Percentiles rank a stretch among this genome's conserved stretches.
Evolutionary conservation across 1,284 basidiomycete genomes (phyloP).

Genomic region (Papiliotrema flavescens): DNA sequence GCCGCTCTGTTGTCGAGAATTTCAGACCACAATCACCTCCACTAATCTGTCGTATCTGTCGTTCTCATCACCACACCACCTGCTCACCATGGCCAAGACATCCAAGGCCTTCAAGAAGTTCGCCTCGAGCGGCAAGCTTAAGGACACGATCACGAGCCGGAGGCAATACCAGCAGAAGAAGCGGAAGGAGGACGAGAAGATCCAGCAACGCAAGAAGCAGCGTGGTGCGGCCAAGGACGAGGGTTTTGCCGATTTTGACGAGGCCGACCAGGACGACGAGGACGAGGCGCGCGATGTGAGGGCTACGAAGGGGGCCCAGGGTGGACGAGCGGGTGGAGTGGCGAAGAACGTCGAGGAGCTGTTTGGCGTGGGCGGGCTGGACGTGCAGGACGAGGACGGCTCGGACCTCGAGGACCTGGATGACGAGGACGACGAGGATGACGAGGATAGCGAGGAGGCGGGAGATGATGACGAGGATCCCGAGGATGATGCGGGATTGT

Average conservation of each 20-base stretch:
- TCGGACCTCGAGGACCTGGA: constrained; percentile 60
- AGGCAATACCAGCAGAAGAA: constrained; percentile 70
- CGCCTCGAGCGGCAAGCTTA: constrained; percentile 77
- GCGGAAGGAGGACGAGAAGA: constrained; percentile 63
- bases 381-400: constrained; percentile 20
- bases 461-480: constrained; percentile 49
- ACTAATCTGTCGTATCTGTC: too few relatives aligned
- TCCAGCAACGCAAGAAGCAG: constrained; percentile 39
- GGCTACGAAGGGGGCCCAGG: constrained; percentile 46
- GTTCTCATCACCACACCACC: too few relatives aligned
- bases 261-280: constrained; percentile 37
- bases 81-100: constrained; percentile 56
- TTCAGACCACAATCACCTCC: too few relatives aligned
- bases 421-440: constrained; percentile 55
- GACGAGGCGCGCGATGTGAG: constrained; percentile 48
- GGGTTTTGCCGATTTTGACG: constrained; percentile 53
- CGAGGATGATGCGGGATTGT: constrained; percentile 53
- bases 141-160: constrained; percentile 74
- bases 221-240: constrained; percentile 39
- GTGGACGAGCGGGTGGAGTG: constrained; percentile 39
- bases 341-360: constrained; percentile 71
- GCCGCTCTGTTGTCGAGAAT: too few relatives aligned
- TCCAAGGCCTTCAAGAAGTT: constrained; percentile 81
- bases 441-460: constrained; percentile 42
- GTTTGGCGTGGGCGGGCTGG: constrained; percentile 54